phyloP scores from a whole-genome alignment of 176 grass and related monocot species.

The Carex pumila region DNA sequence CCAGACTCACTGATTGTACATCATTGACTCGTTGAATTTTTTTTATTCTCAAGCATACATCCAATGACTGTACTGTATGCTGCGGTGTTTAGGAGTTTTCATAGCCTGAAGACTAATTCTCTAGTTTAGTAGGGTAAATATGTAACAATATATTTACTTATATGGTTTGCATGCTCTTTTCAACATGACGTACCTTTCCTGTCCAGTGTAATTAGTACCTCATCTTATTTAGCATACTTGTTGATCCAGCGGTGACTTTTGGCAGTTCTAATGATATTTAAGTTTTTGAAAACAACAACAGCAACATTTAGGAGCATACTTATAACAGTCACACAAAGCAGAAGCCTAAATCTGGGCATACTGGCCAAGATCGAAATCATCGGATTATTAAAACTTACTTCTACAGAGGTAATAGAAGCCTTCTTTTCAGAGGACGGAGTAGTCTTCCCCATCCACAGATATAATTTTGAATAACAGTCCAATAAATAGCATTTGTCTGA shows the following conservation, averaged over 20 bases:
- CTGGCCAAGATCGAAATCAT: background rate
- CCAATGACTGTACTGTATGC: background rate
- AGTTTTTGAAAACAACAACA: background rate
- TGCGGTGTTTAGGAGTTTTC: background rate
- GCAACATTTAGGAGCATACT: background rate
- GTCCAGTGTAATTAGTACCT: too few relatives aligned
- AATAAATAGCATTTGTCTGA: conserved; percentile 78
- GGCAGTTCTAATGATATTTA: background rate
- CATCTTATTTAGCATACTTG: too few relatives aligned
- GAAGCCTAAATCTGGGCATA: background rate
- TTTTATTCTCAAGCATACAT: background rate
- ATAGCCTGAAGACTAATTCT: conserved; percentile 1
- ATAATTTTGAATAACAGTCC: conserved; percentile 58
- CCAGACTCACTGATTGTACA: background rate
- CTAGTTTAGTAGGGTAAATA: background rate
- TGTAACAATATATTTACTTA: background rate
- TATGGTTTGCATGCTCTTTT: background rate
- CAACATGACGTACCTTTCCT: too few relatives aligned
- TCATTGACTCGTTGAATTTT: background rate
- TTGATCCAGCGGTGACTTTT: background rate
- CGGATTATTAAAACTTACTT: conserved; percentile 42
- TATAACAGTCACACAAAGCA: background rate
- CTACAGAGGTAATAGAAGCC: conserved; percentile 39
- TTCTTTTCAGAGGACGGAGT: conserved; percentile 71
- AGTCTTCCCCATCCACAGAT: conserved; percentile 75